Evolutionary conservation across 441 rosid genomes (phyloP).

Genomic region (Populus hybrid): DNA sequence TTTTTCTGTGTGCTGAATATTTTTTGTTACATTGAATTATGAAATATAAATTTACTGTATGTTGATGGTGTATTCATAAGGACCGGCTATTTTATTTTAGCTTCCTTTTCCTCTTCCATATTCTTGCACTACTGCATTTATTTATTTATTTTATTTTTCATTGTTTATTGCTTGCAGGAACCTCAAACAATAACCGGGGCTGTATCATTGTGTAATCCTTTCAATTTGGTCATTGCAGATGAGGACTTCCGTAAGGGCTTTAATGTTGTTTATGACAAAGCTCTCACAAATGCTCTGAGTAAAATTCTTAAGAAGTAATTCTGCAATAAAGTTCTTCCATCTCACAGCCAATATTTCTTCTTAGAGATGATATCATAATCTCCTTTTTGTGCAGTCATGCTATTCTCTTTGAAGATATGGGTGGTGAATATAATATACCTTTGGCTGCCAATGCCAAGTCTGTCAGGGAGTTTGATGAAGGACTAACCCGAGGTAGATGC

Average conservation of each 20-base stretch:
- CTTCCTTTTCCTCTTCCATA: too few species aligned
- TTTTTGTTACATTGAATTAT: too few species aligned
- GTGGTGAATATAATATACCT: constrained; percentile 69
- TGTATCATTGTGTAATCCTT: constrained; percentile 87
- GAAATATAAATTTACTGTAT: too few species aligned
- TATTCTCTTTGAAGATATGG: constrained; percentile 76
- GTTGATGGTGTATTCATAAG: too few species aligned
- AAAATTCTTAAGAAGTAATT: too few species aligned
- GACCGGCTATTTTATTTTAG: too few species aligned
- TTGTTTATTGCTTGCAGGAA: too few species aligned
- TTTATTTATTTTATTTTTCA: too few species aligned
- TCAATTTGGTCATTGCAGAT: constrained; percentile 78
- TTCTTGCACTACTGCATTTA: too few species aligned
- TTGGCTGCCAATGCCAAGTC: constrained; percentile 62
- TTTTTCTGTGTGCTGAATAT: too few species aligned
- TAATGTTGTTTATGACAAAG: constrained; percentile 72
- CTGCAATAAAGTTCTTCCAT: neutral
- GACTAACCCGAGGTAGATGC: constrained; percentile 63
- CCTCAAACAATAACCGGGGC: constrained; percentile 53
- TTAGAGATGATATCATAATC: constrained; percentile 17
- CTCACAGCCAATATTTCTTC: constrained; percentile 7
- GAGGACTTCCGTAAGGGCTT: constrained; percentile 86
- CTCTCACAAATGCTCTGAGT: constrained; percentile 46
- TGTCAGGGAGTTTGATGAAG: constrained; percentile 78
- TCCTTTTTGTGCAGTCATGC: constrained; percentile 57